These are phyloP conservation scores for Mycosarcoma mackinlayi DNA, from an alignment of 1,284 basidiomycete species.

Conservation along the genomic window DNA sequence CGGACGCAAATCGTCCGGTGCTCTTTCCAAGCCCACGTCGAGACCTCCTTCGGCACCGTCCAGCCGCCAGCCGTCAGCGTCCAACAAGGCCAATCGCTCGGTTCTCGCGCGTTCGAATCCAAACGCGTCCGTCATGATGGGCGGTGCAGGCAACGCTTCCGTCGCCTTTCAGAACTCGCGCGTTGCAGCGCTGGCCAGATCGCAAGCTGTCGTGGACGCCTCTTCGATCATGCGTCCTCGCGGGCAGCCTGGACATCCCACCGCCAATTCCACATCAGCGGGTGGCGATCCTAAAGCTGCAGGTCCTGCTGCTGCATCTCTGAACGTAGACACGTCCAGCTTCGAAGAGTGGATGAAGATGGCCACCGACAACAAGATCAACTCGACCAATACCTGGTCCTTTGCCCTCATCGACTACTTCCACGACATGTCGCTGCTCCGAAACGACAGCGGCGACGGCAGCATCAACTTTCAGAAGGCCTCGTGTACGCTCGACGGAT, in stretches of 20 bases:
- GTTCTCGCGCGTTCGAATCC: constrained; percentile 40
- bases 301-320: constrained; percentile 29
- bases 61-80: constrained; percentile 35
- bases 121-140: constrained; percentile 45
- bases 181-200: constrained; percentile 44
- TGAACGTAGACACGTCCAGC: constrained; percentile 65
- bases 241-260: constrained; percentile 19
- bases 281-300: constrained; percentile 15
- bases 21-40: constrained; percentile 17
- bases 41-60: constrained; percentile 23
- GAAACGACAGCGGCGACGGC: constrained; percentile 66
- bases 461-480: constrained; percentile 97
- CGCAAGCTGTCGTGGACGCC: constrained; percentile 42
- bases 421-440: constrained; percentile 95
- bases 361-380: constrained; percentile 99
- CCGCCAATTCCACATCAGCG: constrained; percentile 8
- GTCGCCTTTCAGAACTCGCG: constrained; percentile 46
- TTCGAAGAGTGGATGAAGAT: constrained; percentile 99
- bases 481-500: constrained; percentile 95
- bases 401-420: constrained; percentile 99
- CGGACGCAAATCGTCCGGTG: constrained; percentile 23
- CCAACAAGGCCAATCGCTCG: constrained; percentile 44
- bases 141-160: constrained; percentile 29
- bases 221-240: constrained; percentile 49
- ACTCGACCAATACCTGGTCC: constrained; percentile 95